These are phyloP conservation scores for Penicillium coprophilum DNA, from an alignment of 495 filamentous ascomycete genomes.

Conservation along the genomic window DNA sequence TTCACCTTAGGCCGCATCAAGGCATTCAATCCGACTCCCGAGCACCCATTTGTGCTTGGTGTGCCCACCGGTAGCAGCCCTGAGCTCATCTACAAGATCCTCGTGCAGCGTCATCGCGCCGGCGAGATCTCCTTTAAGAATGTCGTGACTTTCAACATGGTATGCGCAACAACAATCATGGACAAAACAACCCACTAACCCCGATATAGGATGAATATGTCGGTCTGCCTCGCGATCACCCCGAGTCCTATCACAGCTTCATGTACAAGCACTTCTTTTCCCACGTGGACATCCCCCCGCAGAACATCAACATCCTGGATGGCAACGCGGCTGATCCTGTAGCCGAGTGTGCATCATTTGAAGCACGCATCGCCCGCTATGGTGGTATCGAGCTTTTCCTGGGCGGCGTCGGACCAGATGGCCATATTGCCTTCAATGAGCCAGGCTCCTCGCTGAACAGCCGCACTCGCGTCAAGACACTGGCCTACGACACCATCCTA, in stretches of 20 bases:
- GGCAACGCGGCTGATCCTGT: constrained; percentile 75
- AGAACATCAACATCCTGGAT: constrained; percentile 83
- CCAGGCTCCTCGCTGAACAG: constrained; percentile 78
- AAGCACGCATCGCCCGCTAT: constrained; percentile 69
- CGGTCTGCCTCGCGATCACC: constrained; percentile 75
- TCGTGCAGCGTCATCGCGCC: constrained; percentile 72
- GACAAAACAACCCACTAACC: background rate
- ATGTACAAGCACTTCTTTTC: constrained; percentile 93
- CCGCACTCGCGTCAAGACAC: constrained; percentile 79
- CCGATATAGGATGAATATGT: constrained; percentile 76
- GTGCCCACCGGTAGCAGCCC: constrained; percentile 82
- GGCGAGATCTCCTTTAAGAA: constrained; percentile 81
- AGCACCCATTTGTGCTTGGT: constrained; percentile 77
- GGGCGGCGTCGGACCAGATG: constrained; percentile 80
- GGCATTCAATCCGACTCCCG: constrained; percentile 64
- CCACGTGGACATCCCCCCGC: constrained; percentile 76
- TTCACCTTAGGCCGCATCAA: constrained; percentile 61
- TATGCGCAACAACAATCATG: constrained; percentile 36
- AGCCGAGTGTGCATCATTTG: constrained; percentile 75
- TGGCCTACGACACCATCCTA: constrained; percentile 83
- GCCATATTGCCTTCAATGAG: constrained; percentile 90
- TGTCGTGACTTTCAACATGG: constrained; percentile 93
- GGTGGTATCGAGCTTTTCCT: constrained; percentile 86
- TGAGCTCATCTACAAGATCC: constrained; percentile 71
- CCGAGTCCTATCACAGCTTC: constrained; percentile 83